A percentile compares a stretch with the other conserved stretches of the same genome.
phyloP scores from a whole-genome alignment of 140 eudicot genomes.

The Flaveria floridana region DNA sequence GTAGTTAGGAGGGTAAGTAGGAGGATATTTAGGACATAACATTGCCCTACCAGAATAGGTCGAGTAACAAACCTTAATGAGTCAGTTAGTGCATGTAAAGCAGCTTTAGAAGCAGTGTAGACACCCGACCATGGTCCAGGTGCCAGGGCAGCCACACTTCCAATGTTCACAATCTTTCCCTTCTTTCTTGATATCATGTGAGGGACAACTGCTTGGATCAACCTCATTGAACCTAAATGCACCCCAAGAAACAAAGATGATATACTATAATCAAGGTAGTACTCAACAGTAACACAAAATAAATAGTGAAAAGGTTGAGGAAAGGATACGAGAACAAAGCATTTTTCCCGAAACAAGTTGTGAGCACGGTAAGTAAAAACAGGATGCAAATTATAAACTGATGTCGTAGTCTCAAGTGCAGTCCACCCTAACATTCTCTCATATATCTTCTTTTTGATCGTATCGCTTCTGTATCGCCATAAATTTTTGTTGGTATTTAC shows the following conservation, averaged over 20 bases:
- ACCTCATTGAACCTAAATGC: slow-evolving; percentile 63
- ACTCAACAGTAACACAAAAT: not conserved
- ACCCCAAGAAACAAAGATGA: not conserved
- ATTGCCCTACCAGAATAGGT: not conserved
- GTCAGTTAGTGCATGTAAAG: slow-evolving; percentile 82
- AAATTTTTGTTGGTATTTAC: not conserved
- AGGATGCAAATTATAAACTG: not conserved
- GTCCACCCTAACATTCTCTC: slow-evolving; percentile 4
- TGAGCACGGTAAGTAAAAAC: not conserved
- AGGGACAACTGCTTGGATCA: slow-evolving; percentile 91
- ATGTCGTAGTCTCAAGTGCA: not conserved
- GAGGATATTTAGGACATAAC: not conserved
- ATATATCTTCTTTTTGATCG: not conserved
- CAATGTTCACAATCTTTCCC: slow-evolving; percentile 84
- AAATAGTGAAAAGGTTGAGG: not conserved
- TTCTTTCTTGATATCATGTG: slow-evolving; percentile 88
- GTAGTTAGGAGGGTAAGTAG: not conserved
- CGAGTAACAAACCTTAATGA: slow-evolving; percentile 57
- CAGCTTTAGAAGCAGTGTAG: slow-evolving; percentile 91
- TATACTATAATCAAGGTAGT: not conserved
- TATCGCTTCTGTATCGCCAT: not conserved
- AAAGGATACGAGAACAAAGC: not conserved
- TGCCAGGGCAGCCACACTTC: slow-evolving; percentile 71
- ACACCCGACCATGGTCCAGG: slow-evolving; percentile 95
- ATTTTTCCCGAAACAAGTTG: not conserved